Conservation (phyloP, 2,329 filamentous ascomycete genomes). For the Gyromitra esculenta region DNA sequence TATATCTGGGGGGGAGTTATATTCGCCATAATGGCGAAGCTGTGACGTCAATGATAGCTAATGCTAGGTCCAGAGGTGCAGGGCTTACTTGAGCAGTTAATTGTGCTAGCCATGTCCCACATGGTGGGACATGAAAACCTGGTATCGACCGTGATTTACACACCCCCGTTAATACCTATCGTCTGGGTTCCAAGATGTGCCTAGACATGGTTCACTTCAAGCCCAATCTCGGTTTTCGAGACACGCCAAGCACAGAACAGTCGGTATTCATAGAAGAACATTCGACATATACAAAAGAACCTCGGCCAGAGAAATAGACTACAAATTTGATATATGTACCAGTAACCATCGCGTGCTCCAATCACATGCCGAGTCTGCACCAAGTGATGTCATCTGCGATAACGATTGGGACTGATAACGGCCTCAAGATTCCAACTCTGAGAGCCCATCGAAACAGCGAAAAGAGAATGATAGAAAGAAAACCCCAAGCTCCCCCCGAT, state of each 20-base stretch:
- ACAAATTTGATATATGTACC: slow-evolving; percentile 26
- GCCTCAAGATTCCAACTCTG: background rate
- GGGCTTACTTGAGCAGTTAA: background rate
- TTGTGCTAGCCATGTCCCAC: background rate
- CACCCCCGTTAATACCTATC: too few species aligned
- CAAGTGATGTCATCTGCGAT: slow-evolving; percentile 26
- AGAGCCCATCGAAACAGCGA: background rate
- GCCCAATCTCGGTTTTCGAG: background rate
- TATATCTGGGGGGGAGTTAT: background rate
- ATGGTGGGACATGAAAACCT: background rate
- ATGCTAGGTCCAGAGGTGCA: background rate
- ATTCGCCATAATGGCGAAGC: background rate
- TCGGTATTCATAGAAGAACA: background rate
- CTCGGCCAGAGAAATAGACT: background rate
- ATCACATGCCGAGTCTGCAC: background rate
- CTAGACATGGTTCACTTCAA: background rate
- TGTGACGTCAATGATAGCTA: slow-evolving; percentile 4
- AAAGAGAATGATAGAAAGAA: background rate
- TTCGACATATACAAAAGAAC: slow-evolving; percentile 5
- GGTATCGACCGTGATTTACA: too few species aligned
- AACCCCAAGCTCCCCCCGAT: background rate
- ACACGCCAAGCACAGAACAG: background rate
- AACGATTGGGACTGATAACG: slow-evolving; percentile 25
- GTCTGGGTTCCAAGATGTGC: background rate
- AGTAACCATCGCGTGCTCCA: background rate